These are phyloP conservation scores for Neurospora sp. DNA, from an alignment of 495 filamentous ascomycete genomes.

Conservation along the genomic window DNA sequence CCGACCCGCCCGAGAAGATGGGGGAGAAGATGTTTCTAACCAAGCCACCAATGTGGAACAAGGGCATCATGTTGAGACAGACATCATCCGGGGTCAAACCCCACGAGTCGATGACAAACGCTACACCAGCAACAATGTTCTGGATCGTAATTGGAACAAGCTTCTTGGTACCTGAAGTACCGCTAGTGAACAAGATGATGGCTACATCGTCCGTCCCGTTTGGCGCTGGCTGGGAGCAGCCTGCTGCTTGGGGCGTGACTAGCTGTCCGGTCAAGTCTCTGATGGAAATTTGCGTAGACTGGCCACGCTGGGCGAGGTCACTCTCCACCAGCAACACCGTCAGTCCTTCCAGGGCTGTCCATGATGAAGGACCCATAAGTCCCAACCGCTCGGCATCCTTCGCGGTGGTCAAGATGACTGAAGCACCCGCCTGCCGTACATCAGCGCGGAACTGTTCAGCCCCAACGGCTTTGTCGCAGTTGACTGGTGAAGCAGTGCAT, in stretches of 20 bases:
- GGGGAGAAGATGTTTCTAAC: constrained; percentile 33
- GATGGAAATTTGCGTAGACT: background rate
- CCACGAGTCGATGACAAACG: constrained; percentile 32
- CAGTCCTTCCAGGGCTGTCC: background rate
- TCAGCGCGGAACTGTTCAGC: constrained; percentile 14
- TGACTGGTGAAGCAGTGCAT: constrained; percentile 26
- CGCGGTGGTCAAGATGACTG: constrained; percentile 6
- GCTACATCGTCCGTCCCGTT: constrained; percentile 23
- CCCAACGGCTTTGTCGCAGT: constrained; percentile 14
- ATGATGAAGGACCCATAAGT: background rate
- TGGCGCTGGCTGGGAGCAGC: background rate
- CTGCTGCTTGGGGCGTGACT: background rate
- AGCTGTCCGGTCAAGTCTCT: background rate
- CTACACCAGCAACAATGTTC: constrained; percentile 27
- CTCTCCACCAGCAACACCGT: background rate
- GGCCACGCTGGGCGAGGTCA: background rate
- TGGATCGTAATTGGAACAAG: constrained; percentile 32
- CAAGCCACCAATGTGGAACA: constrained; percentile 36
- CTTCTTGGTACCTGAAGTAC: constrained; percentile 38
- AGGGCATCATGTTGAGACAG: constrained; percentile 40
- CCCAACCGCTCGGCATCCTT: constrained; percentile 7
- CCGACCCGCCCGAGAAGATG: constrained; percentile 29
- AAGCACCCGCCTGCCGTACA: constrained; percentile 10
- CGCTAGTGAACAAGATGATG: constrained; percentile 37
- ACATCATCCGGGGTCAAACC: constrained; percentile 23